phyloP scores from a whole-genome alignment of 495 filamentous ascomycete genomes.

The Neurospora terricola region DNA sequence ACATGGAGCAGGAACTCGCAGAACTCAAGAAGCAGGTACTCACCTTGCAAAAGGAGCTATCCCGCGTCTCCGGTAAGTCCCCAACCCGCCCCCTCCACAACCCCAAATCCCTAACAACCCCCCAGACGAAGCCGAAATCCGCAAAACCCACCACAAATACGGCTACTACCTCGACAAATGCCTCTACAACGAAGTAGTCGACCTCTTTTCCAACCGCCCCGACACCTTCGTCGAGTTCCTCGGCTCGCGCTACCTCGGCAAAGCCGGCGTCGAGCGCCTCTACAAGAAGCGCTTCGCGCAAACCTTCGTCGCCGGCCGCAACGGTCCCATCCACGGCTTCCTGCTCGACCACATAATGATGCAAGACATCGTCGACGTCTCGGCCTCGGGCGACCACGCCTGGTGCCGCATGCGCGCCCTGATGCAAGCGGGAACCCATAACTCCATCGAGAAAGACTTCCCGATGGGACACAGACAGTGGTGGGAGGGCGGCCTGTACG shows the following conservation, averaged over 20 bases:
- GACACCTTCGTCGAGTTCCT: conserved; percentile 49
- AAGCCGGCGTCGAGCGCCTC: conserved; percentile 42
- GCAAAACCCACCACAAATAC: conserved; percentile 46
- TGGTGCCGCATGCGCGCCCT: conserved; percentile 45
- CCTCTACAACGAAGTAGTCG: conserved; percentile 43
- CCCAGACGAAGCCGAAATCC: conserved; percentile 39
- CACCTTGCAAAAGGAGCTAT: conserved; percentile 26
- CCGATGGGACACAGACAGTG: conserved; percentile 42
- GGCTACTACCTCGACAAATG: conserved; percentile 53
- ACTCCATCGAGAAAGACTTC: conserved; percentile 35
- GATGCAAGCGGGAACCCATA: conserved; percentile 45
- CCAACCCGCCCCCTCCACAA: too few species aligned
- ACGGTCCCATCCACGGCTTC: conserved; percentile 45
- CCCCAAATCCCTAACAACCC: too few species aligned
- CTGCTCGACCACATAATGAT: conserved; percentile 48
- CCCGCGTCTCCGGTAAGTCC: conserved; percentile 22
- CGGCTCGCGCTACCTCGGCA: conserved; percentile 42
- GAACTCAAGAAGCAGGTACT: conserved; percentile 34
- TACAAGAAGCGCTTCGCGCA: conserved; percentile 43
- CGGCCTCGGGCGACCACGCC: conserved; percentile 35
- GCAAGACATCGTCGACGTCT: conserved; percentile 44
- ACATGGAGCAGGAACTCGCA: conserved; percentile 30
- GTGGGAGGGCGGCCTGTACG: conserved; percentile 50
- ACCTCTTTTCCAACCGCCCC: conserved; percentile 42
- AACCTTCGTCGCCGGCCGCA: conserved; percentile 40